Evolutionary conservation across 371 early-diverging fungal genomes (phyloP).

Genomic region (Mucor circinelloides): DNA sequence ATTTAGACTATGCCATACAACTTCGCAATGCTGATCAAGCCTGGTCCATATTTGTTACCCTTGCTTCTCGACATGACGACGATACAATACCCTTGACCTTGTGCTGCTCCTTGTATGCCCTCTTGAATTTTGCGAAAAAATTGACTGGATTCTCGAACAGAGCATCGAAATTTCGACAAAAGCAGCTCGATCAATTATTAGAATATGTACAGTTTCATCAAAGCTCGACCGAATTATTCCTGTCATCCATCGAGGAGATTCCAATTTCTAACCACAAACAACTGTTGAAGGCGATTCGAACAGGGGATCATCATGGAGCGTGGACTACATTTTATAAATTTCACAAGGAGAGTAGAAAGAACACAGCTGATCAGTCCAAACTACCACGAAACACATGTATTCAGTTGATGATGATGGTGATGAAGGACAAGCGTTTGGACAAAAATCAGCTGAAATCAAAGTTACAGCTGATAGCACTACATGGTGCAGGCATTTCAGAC

Average conservation of each 20-base stretch:
- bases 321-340: slow-evolving; percentile 32
- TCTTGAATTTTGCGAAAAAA: slow-evolving; percentile 36
- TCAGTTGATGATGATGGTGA: slow-evolving; percentile 30
- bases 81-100: slow-evolving; percentile 30
- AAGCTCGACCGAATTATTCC: slow-evolving; percentile 20
- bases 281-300: slow-evolving; percentile 24
- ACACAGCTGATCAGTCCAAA: not conserved
- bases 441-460: slow-evolving; percentile 24
- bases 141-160: slow-evolving; percentile 12
- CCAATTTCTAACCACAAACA: slow-evolving; percentile 38
- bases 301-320: slow-evolving; percentile 10
- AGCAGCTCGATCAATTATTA: slow-evolving; percentile 34
- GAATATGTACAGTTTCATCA: slow-evolving; percentile 33
- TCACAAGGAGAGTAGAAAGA: slow-evolving; percentile 11
- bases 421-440: slow-evolving; percentile 21
- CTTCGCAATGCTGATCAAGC: slow-evolving; percentile 43
- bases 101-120: slow-evolving; percentile 37
- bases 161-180: slow-evolving; percentile 22
- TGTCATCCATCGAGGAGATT: slow-evolving; percentile 24
- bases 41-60: slow-evolving; percentile 41
- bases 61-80: slow-evolving; percentile 25
- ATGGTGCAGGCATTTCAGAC: slow-evolving; percentile 19
- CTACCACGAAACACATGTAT: slow-evolving; percentile 30
- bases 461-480: slow-evolving; percentile 26
- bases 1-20: slow-evolving; percentile 42